Evolutionary conservation across 352 stramenopile genomes (phyloP), one percentile per base, ranked within the genome.

Genomic region (Pythium phragmitis): DNA sequence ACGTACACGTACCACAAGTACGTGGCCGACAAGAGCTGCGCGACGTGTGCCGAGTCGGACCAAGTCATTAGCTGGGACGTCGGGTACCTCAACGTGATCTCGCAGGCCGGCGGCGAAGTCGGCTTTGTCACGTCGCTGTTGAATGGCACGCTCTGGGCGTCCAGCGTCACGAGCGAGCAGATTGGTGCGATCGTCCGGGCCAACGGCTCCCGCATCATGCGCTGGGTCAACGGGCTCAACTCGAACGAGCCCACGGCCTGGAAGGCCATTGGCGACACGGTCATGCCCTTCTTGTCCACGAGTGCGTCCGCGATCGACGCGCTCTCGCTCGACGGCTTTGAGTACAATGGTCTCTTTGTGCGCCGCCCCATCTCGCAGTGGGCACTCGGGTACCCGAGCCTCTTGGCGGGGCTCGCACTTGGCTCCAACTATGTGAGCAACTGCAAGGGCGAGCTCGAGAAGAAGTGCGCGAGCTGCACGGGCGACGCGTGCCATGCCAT

Each of bases 1-100:
- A 75, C 67, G 63, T 92, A 92, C 75, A 89, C 77, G 56, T 90
- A 88, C 72, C 79, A 90, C 74, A 82, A 71, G 58, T 92, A 75
- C 55, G 65, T 76, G 9, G 12, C 66, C 16, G 66, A 74, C 4
- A 71, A 68, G 60, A 87, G 76, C 57, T 92, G 84, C 61, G 46
- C 49, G n/a, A 70, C 60, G n/a, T 92, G 83, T 70, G 69, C 60
- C 16, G 80, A 88, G 48, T 63, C 60, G 13, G 84, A 92, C 67
- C 46, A 77, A 61, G 77, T 89, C 53, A 71, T 80, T 57, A 76
- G 65, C 58, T 77, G 77, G 63, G 84, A 92, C 70, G 60, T 75
- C 0, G 80, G 76, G 12, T 92, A 92, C 77, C 62, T 92, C 56
- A 89, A 77, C 54, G 79, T 90, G 39, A 79, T 92, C 28, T 71